These are phyloP conservation scores for Trametes sp. DNA, from an alignment of 1,284 basidiomycete species.

Conservation along the genomic window DNA sequence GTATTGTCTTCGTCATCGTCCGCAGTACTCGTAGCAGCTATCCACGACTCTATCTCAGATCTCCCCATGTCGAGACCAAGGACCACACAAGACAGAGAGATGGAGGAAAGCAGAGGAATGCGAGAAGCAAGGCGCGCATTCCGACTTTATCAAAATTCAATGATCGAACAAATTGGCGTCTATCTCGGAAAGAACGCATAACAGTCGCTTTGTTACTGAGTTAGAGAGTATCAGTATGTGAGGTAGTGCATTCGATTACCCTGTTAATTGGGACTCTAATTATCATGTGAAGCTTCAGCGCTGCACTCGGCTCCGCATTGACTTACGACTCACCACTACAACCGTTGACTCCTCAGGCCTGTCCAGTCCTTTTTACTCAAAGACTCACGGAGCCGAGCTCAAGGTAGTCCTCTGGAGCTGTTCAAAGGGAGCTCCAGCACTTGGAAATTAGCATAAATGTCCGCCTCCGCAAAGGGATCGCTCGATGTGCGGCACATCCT, in stretches of 20 bases:
- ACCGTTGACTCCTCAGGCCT: neutral
- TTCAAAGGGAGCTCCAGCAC: too few species aligned
- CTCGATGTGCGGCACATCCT: constrained; percentile 31
- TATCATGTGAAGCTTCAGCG: too few species aligned
- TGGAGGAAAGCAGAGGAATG: neutral
- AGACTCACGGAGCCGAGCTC: too few species aligned
- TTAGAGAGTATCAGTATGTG: too few species aligned
- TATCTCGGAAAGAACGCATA: neutral
- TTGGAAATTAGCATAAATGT: neutral
- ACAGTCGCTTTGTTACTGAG: neutral
- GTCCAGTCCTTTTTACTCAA: too few species aligned
- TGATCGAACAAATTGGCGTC: neutral
- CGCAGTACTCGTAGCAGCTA: constrained; percentile 41
- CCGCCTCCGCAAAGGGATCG: neutral
- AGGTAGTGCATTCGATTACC: too few species aligned
- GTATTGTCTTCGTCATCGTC: constrained; percentile 42
- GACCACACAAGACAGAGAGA: too few species aligned
- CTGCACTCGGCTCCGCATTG: too few species aligned
- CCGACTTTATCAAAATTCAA: constrained; percentile 7
- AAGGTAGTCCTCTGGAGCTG: too few species aligned
- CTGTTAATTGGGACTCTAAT: too few species aligned
- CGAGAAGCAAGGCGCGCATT: neutral
- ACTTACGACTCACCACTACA: neutral
- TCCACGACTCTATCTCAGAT: constrained; percentile 50
- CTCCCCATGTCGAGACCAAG: constrained; percentile 41